Evolutionary conservation across 1,139 yeast species (phyloP).

Genomic region (Groenewaldozyma sp.): DNA sequence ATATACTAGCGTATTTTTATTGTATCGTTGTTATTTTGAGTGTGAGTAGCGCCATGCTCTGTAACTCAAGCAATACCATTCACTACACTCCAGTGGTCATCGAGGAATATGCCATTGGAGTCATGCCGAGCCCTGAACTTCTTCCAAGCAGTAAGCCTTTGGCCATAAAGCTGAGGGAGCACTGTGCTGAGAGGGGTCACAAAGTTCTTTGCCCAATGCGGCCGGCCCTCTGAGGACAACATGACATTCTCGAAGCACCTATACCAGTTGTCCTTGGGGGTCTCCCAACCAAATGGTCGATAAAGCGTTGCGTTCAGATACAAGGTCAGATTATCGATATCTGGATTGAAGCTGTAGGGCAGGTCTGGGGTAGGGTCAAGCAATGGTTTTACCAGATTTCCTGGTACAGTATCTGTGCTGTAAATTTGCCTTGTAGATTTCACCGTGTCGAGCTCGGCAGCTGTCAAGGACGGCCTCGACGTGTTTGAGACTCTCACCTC

Average conservation of each 20-base stretch:
- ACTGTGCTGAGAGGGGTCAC: constrained; percentile 22
- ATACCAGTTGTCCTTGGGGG: constrained; percentile 76
- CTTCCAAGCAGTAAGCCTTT: constrained; percentile 52
- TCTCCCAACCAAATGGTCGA: constrained; percentile 74
- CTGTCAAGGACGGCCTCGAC: constrained; percentile 36
- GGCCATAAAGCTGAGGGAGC: constrained; percentile 61
- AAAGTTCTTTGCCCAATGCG: constrained; percentile 99
- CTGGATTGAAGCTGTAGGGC: constrained; percentile 37
- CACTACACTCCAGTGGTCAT: background rate
- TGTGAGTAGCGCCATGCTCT: background rate
- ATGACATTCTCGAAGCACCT: constrained; percentile 70
- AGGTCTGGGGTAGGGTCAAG: constrained; percentile 71
- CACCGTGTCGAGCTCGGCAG: constrained; percentile 8
- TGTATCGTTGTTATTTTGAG: background rate
- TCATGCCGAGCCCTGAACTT: constrained; percentile 56
- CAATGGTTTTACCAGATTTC: constrained; percentile 72
- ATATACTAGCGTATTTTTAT: too few species aligned
- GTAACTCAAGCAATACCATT: background rate
- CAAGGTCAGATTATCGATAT: constrained; percentile 71
- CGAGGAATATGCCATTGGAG: constrained; percentile 69
- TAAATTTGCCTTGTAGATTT: constrained; percentile 6
- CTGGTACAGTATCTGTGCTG: constrained; percentile 62
- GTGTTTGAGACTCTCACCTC: constrained; percentile 92
- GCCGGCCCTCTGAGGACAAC: constrained; percentile 77
- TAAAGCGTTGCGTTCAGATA: constrained; percentile 93